Conservation (phyloP, 352 stramenopile genomes). For the Thalassiosira delicatula region DNA sequence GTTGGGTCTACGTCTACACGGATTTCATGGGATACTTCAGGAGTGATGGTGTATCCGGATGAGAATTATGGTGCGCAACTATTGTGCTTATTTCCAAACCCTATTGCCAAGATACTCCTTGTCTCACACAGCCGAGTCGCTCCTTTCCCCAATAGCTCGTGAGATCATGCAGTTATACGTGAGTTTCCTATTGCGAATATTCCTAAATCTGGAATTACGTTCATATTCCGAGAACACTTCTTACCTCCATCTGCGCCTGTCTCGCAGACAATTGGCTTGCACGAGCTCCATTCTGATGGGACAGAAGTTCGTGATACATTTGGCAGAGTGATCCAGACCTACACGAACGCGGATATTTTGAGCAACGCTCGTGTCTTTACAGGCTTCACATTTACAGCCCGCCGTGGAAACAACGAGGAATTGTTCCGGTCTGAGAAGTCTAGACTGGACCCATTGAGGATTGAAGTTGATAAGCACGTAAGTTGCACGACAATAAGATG, state of each 20-base stretch:
- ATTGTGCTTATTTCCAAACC: neutral
- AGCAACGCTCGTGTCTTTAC: constrained; percentile 68
- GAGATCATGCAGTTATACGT: constrained; percentile 64
- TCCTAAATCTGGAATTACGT: no score
- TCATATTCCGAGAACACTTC: no score
- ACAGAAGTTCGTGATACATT: constrained; percentile 71
- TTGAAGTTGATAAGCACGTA: constrained; percentile 58
- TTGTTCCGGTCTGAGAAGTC: constrained; percentile 64
- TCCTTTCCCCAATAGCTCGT: no score
- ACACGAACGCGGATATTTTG: constrained; percentile 79
- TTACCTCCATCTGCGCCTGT: neutral
- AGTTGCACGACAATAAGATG: no score
- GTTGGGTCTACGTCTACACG: constrained; percentile 43
- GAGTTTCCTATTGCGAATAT: no score
- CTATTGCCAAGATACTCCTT: neutral
- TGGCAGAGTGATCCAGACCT: constrained; percentile 67
- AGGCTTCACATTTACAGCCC: constrained; percentile 65
- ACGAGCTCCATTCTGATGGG: constrained; percentile 74
- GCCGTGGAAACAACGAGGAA: constrained; percentile 67
- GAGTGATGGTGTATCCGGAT: constrained; percentile 55
- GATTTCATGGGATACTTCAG: constrained; percentile 41
- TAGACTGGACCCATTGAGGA: constrained; percentile 58
- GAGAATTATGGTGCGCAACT: constrained; percentile 50
- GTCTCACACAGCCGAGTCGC: neutral
- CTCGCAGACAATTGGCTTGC: constrained; percentile 54